Percentiles rank a stretch among this genome's conserved stretches.
These are phyloP conservation scores for Lactarius psammicola DNA, from an alignment of 768 basidiomycete species.

Conservation along the genomic window DNA sequence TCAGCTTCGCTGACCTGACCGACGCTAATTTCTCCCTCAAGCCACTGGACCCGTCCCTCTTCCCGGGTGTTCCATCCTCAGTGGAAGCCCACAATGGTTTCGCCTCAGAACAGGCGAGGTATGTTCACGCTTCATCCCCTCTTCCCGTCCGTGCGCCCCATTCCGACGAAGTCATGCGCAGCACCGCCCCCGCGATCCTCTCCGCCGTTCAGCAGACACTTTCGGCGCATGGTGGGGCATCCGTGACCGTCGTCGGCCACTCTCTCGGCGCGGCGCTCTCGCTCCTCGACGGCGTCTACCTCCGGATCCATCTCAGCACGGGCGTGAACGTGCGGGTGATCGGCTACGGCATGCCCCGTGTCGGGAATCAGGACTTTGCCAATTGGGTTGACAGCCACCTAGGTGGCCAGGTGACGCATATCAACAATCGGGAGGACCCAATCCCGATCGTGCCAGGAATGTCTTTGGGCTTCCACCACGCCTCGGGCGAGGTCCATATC, in stretches of 20 bases:
- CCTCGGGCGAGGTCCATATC: conserved; percentile 42
- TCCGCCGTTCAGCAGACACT: not conserved
- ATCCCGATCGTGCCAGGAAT: conserved; percentile 39
- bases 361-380: conserved; percentile 25
- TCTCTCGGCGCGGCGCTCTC: conserved; percentile 32
- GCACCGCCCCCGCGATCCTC: conserved; percentile 10
- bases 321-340: conserved; percentile 22
- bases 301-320: conserved; percentile 29
- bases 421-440: conserved; percentile 33
- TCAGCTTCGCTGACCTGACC: conserved; percentile 41
- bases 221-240: not conserved
- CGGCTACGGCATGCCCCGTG: conserved; percentile 33
- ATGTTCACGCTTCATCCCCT: conserved; percentile 26
- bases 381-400: conserved; percentile 14
- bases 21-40: conserved; percentile 43
- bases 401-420: conserved; percentile 6
- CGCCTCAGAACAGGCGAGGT: conserved; percentile 45
- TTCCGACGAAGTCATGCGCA: not conserved
- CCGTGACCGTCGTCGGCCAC: conserved; percentile 23
- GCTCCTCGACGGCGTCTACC: conserved; percentile 33
- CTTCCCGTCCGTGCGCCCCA: too few relatives aligned
- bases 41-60: conserved; percentile 41
- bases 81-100: conserved; percentile 52
- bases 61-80: conserved; percentile 47
- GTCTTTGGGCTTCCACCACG: conserved; percentile 48